phyloP scores from a whole-genome alignment of 2,329 filamentous ascomycete genomes.

The Macrophomina pseudophaseolina region DNA sequence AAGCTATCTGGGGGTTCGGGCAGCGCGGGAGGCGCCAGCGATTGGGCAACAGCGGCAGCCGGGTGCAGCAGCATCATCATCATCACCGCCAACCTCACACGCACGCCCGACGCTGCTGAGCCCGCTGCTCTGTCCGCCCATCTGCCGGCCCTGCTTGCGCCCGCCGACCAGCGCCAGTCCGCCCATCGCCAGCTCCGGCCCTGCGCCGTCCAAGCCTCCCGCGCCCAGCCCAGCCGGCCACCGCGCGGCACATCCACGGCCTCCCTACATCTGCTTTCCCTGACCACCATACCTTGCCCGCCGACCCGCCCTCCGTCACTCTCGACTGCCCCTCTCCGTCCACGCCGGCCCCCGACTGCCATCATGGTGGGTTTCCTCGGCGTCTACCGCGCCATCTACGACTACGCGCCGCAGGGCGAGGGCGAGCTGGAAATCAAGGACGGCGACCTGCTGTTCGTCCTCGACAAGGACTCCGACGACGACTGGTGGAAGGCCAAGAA shows the following conservation, averaged over 20 bases:
- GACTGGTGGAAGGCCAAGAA: constrained; percentile 98
- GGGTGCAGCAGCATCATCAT: constrained; percentile 7
- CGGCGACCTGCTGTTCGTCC: constrained; percentile 85
- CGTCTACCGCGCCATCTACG: constrained; percentile 88
- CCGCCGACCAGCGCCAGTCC: constrained; percentile 65
- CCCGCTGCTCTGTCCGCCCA: constrained; percentile 65
- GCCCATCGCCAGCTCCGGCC: not conserved
- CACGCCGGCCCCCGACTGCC: not conserved
- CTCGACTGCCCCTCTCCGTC: not conserved
- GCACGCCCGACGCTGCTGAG: not conserved
- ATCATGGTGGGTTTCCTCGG: constrained; percentile 83
- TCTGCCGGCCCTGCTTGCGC: constrained; percentile 65
- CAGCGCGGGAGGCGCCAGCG: not conserved
- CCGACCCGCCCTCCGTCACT: not conserved
- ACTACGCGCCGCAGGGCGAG: constrained; percentile 85
- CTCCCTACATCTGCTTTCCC: constrained; percentile 20
- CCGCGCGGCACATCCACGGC: constrained; percentile 14
- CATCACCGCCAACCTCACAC: not conserved
- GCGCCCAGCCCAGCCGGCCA: constrained; percentile 19
- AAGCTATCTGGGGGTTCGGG: constrained; percentile 5
- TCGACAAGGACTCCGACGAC: constrained; percentile 76
- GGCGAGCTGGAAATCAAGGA: constrained; percentile 85
- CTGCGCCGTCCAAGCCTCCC: constrained; percentile 14
- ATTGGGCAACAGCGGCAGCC: constrained; percentile 10
- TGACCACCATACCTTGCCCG: not conserved